A percentile compares a stretch with the other conserved stretches of the same genome.
Conservation (phyloP, 306 rosid species). For the Pyrus communis region DNA sequence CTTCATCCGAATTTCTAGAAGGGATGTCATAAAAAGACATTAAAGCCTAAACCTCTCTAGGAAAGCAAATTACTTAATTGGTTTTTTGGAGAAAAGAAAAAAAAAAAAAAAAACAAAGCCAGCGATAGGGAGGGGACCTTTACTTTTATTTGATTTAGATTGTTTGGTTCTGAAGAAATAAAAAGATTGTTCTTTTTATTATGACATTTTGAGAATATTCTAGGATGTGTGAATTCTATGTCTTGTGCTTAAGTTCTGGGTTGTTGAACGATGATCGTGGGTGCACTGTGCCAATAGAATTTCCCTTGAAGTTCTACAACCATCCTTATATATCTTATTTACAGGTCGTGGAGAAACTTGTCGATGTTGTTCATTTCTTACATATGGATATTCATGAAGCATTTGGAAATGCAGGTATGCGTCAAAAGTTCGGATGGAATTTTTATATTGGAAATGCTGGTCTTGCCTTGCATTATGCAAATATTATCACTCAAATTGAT, state of each 20-base stretch:
- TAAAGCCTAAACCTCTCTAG: not conserved
- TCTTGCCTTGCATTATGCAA: conserved; percentile 96
- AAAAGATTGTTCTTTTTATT: not conserved
- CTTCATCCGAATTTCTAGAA: not conserved
- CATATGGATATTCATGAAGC: conserved; percentile 89
- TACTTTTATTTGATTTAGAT: not conserved
- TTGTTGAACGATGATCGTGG: not conserved
- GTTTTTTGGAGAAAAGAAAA: not conserved
- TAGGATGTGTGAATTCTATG: not conserved
- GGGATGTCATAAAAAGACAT: not conserved
- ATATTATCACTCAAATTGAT: conserved; percentile 82
- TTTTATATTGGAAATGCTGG: conserved; percentile 44
- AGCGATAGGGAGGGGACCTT: no score
- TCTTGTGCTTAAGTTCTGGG: not conserved
- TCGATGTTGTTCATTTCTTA: conserved; percentile 69
- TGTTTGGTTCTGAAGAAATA: not conserved
- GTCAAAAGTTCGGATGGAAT: conserved; percentile 15
- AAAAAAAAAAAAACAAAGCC: not conserved
- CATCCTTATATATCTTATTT: conserved; percentile 26
- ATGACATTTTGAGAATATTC: not conserved
- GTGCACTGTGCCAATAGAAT: not conserved
- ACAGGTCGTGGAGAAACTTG: conserved; percentile 97
- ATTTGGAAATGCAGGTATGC: conserved; percentile 86
- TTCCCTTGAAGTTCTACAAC: not conserved
- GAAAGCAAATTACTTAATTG: not conserved